A percentile compares a stretch with the other conserved stretches of the same genome.
Evolutionary conservation across 768 basidiomycete species (phyloP).

Genomic region (Leccinum subtestaceum): DNA sequence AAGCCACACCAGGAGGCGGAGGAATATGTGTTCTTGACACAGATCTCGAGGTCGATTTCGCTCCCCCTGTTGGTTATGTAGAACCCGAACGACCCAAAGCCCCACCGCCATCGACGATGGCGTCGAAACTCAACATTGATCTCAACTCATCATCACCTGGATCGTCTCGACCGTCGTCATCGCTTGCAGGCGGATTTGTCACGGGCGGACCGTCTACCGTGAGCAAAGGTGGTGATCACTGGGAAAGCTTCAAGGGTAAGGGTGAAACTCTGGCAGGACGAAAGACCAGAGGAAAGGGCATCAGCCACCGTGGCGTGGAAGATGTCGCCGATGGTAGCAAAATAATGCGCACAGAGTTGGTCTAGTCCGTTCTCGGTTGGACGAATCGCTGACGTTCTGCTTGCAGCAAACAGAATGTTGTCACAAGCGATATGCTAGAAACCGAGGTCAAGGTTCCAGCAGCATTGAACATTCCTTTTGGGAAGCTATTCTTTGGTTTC

Average conservation of each 20-base stretch:
- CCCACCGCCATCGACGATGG: slow-evolving; percentile 86
- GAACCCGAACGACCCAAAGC: slow-evolving; percentile 89
- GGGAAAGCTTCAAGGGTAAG: slow-evolving; percentile 96
- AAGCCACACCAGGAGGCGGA: slow-evolving; percentile 78
- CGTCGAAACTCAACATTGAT: slow-evolving; percentile 94
- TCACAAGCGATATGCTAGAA: slow-evolving; percentile 78
- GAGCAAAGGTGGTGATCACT: slow-evolving; percentile 76
- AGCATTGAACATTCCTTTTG: slow-evolving; percentile 85
- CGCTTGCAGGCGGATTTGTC: slow-evolving; percentile 66
- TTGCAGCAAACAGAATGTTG: slow-evolving; percentile 72
- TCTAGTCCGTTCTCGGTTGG: slow-evolving; percentile 12
- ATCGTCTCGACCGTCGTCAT: slow-evolving; percentile 77
- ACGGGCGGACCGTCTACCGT: slow-evolving; percentile 48
- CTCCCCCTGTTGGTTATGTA: slow-evolving; percentile 87
- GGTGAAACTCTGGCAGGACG: slow-evolving; percentile 89
- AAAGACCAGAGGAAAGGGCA: slow-evolving; percentile 93
- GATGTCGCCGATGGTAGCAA: slow-evolving; percentile 77
- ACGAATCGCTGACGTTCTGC: slow-evolving; percentile 12
- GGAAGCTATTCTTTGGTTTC: slow-evolving; percentile 96
- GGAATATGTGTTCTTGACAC: slow-evolving; percentile 92
- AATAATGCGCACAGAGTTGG: slow-evolving; percentile 89
- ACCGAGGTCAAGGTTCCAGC: slow-evolving; percentile 80
- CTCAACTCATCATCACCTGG: slow-evolving; percentile 82
- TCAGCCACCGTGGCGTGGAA: slow-evolving; percentile 79
- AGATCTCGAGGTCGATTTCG: slow-evolving; percentile 98